Base-by-base conservation (phyloP, 306 rosid species). In the Corylus heterophylla region DNA sequence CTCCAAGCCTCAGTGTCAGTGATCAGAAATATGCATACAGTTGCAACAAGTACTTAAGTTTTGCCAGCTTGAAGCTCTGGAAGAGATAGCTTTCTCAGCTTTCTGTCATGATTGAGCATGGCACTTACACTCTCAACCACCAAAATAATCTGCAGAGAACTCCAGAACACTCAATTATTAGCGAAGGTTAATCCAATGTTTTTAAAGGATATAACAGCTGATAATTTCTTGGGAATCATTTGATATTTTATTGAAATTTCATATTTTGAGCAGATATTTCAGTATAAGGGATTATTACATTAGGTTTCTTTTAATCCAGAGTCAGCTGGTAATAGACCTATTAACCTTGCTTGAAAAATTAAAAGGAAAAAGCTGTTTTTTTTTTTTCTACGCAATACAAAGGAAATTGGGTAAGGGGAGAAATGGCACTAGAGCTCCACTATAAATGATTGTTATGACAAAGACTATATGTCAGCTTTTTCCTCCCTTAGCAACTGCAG, bases 81-180 rank as follows among this genome's bases (percentile, higher is more conserved):
- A 17, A 78, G 80, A 9, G 81, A 85, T 55, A 86, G 80, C 86
- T 88, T 94, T 52, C 79, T 83, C 29, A 94, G 84, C 88, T 69
- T 92, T 87, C 98, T 84, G 59, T 94, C 98, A 68, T 94, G 97
- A 87, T 88, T 92, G 62, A 94, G 94, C 93, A 92, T 90, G 50
- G 96, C 84, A 56, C 96, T 89, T 29, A 86, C 93, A 83, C 97
- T 86, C 89, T 94, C 97, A 20, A 91, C 89, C 90, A 91, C 98
- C 85, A 92, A 81, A 80, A 88, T 51, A 75, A 94, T 88, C 97
- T 94, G 92, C 83, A 83, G 17, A 9, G 48, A 42, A 68, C 2
- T 39, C 63, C 52, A 78, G n/a, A 47, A 47, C 54, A 45, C 13
- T 72, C 42, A 44, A 50, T 72, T 77, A 79, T 25, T 52, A 59